Conservation (phyloP, 345 rosid species). For the Excoecaria agallocha region DNA sequence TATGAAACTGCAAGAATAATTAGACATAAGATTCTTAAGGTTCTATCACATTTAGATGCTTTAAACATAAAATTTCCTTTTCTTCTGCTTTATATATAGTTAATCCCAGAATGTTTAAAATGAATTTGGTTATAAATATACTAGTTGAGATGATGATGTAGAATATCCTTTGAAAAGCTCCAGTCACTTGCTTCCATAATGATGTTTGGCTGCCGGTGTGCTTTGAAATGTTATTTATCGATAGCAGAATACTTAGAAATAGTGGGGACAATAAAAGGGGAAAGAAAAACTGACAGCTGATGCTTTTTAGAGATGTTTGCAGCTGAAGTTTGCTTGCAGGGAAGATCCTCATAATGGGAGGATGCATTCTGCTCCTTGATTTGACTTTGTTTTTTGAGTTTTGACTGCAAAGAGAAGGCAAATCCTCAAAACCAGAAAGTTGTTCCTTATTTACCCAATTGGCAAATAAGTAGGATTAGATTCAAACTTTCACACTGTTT, state of each 20-base stretch:
- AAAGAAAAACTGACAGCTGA: background rate
- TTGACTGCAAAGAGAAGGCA: background rate
- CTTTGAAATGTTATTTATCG: background rate
- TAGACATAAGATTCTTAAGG: background rate
- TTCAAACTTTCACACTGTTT: background rate
- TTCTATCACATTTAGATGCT: background rate
- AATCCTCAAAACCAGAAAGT: too few species aligned
- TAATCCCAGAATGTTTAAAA: background rate
- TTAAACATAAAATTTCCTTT: background rate
- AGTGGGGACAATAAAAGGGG: background rate
- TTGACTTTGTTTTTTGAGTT: background rate
- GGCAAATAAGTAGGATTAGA: background rate
- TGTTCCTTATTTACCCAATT: background rate
- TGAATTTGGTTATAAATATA: background rate
- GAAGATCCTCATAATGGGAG: background rate
- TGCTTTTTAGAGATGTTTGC: background rate
- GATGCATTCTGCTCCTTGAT: background rate
- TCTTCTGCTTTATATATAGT: background rate
- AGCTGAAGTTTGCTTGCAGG: constrained; percentile 7
- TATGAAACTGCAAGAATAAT: background rate
- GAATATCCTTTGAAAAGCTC: background rate
- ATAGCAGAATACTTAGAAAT: background rate
- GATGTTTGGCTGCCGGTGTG: background rate
- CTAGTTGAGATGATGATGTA: background rate
- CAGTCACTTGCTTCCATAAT: background rate